Percentiles rank a stretch among this genome's conserved stretches.
These are phyloP conservation scores for Tripidium arundinaceum DNA, from an alignment of 202 grass and related monocot species.

Conservation along the genomic window DNA sequence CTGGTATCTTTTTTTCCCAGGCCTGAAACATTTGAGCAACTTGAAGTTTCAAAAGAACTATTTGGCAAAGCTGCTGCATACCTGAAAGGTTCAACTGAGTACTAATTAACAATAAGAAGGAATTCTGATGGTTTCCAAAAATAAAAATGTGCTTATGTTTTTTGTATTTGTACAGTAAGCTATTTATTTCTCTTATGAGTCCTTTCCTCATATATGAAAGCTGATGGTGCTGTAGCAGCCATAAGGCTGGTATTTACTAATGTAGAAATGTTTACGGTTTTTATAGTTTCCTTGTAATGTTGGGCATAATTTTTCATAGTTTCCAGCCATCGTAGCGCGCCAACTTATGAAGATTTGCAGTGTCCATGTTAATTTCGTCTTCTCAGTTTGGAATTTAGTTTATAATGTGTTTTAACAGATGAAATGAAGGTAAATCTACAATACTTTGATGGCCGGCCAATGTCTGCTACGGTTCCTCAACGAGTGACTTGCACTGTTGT, in stretches of 20 bases:
- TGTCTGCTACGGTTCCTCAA: slow-evolving; percentile 81
- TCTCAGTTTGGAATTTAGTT: slow-evolving; percentile 10
- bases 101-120: slow-evolving; percentile 11
- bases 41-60: slow-evolving; percentile 86
- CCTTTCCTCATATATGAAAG: background rate
- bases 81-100: slow-evolving; percentile 60
- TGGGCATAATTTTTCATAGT: background rate
- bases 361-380: background rate
- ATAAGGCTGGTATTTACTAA: background rate
- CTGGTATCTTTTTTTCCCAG: slow-evolving; percentile 32
- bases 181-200: background rate
- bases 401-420: slow-evolving; percentile 45
- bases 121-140: background rate
- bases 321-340: background rate
- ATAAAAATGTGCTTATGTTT: slow-evolving; percentile 2
- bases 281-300: slow-evolving; percentile 3
- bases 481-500: slow-evolving; percentile 90
- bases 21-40: slow-evolving; percentile 92
- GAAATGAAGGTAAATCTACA: slow-evolving; percentile 83
- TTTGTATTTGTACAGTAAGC: slow-evolving; percentile 15
- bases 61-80: slow-evolving; percentile 87
- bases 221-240: background rate
- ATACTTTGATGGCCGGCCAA: slow-evolving; percentile 72
- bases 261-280: slow-evolving; percentile 1
- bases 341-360: background rate